These are phyloP conservation scores for Microbotryum scabiosae DNA, from an alignment of 1,284 basidiomycete genomes.

Conservation along the genomic window DNA sequence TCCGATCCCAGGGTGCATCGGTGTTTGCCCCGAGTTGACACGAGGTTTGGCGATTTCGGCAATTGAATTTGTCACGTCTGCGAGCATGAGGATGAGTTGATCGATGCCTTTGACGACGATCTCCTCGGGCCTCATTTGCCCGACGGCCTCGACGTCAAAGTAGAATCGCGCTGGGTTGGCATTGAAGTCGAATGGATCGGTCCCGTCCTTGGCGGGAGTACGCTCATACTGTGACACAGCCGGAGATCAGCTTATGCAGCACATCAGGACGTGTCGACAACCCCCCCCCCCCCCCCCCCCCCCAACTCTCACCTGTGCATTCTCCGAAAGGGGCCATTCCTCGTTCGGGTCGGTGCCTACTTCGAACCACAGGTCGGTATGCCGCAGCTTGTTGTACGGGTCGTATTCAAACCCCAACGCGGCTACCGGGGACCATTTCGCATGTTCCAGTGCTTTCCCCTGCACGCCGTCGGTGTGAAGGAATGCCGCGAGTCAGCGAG, in stretches of 20 bases:
- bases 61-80: slow-evolving; percentile 11
- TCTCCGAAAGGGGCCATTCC: slow-evolving; percentile 32
- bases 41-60: slow-evolving; percentile 3
- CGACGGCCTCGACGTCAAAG: slow-evolving; percentile 83
- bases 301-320: slow-evolving; percentile 30
- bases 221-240: slow-evolving; percentile 47
- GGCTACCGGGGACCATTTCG: slow-evolving; percentile 96
- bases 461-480: slow-evolving; percentile 38
- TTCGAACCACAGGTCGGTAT: slow-evolving; percentile 96
- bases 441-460: slow-evolving; percentile 97
- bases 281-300: no score
- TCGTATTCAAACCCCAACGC: slow-evolving; percentile 97
- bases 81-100: slow-evolving; percentile 21
- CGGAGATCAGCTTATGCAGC: slow-evolving; percentile 68
- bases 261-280: slow-evolving; percentile 33
- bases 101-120: slow-evolving; percentile 59
- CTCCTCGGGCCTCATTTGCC: slow-evolving; percentile 76
- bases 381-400: slow-evolving; percentile 91
- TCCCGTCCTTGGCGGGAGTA: slow-evolving; percentile 61
- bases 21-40: no score
- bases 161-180: slow-evolving; percentile 83
- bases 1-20: no score
- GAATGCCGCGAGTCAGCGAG: background rate
- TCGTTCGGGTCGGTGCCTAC: slow-evolving; percentile 43
- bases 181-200: slow-evolving; percentile 72